Percentiles rank a stretch among this genome's conserved stretches.
Evolutionary conservation across 2,329 filamentous ascomycete genomes (phyloP).

Genomic region (Colletotrichum nymphaeae): DNA sequence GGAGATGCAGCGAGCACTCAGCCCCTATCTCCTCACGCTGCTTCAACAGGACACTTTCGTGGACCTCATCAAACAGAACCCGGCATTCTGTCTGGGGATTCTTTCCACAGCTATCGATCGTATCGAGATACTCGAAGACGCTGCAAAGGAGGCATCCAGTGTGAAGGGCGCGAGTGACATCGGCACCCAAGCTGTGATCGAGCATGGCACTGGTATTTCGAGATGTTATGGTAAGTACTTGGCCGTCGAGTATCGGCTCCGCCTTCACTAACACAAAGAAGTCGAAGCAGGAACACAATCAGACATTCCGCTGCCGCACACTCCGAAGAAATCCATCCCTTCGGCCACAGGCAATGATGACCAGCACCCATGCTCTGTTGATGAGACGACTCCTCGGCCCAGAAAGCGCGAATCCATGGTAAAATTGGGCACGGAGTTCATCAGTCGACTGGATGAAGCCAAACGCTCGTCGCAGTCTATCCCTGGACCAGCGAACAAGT

Average conservation of each 20-base stretch:
- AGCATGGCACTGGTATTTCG: neutral
- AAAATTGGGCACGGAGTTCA: neutral
- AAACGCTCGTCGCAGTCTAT: neutral
- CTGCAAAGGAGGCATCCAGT: neutral
- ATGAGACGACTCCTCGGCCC: neutral
- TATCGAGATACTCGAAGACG: neutral
- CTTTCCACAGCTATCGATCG: neutral
- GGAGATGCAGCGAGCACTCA: slow-evolving; percentile 11
- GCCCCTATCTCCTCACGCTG: slow-evolving; percentile 15
- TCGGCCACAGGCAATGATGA: neutral
- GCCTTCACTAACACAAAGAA: neutral
- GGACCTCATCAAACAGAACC: neutral
- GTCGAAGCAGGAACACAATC: neutral
- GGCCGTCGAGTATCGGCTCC: neutral
- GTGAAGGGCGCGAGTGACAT: neutral
- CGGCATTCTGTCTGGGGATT: slow-evolving; percentile 2
- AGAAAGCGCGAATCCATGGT: neutral
- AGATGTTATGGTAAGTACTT: neutral
- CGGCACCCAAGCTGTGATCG: neutral
- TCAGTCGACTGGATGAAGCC: neutral
- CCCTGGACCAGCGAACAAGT: neutral
- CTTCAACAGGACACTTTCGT: slow-evolving; percentile 5
- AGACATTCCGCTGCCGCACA: neutral
- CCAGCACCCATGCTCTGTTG: neutral
- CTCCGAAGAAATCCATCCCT: neutral